phyloP scores from a whole-genome alignment of 2,329 filamentous ascomycete genomes.

The Zarea fungicola region DNA sequence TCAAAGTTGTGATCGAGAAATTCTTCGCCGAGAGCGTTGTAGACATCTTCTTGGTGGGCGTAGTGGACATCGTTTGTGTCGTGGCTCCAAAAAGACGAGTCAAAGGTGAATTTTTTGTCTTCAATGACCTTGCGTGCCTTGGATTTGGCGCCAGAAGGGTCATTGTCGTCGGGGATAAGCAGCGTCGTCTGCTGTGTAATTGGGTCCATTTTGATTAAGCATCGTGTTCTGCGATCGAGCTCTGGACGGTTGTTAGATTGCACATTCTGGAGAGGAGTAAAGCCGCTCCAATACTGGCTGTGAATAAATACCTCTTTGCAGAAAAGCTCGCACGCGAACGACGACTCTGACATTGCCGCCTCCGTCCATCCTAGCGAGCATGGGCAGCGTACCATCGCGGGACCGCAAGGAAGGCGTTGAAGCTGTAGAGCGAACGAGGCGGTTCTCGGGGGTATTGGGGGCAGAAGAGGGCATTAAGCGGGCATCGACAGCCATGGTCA shows the following conservation, averaged over 20 bases:
- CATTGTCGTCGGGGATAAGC: slow-evolving; percentile 57
- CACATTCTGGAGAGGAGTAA: background rate
- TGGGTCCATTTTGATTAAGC: slow-evolving; percentile 89
- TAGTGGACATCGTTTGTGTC: slow-evolving; percentile 75
- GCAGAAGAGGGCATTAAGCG: slow-evolving; percentile 41
- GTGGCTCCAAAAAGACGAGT: slow-evolving; percentile 98
- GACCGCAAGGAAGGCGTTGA: slow-evolving; percentile 75
- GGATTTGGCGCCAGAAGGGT: slow-evolving; percentile 48
- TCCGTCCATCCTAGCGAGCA: slow-evolving; percentile 51
- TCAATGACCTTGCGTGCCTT: slow-evolving; percentile 72
- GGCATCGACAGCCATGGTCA: slow-evolving; percentile 37
- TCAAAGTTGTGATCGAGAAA: slow-evolving; percentile 99
- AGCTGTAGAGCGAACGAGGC: slow-evolving; percentile 56
- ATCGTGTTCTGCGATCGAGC: slow-evolving; percentile 71
- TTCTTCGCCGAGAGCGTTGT: slow-evolving; percentile 89
- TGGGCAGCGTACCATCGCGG: slow-evolving; percentile 60
- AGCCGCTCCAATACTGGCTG: background rate
- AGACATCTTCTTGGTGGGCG: slow-evolving; percentile 86
- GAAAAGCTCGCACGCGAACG: slow-evolving; percentile 72
- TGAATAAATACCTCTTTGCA: slow-evolving; percentile 61
- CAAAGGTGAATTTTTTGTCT: slow-evolving; percentile 90
- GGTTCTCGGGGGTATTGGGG: slow-evolving; percentile 24
- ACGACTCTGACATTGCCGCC: slow-evolving; percentile 80
- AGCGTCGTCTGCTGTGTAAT: slow-evolving; percentile 79
- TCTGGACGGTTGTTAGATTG: slow-evolving; percentile 49